Evolutionary conservation across 768 basidiomycete genomes (phyloP).

Genomic region (Cytidiella melzeri): DNA sequence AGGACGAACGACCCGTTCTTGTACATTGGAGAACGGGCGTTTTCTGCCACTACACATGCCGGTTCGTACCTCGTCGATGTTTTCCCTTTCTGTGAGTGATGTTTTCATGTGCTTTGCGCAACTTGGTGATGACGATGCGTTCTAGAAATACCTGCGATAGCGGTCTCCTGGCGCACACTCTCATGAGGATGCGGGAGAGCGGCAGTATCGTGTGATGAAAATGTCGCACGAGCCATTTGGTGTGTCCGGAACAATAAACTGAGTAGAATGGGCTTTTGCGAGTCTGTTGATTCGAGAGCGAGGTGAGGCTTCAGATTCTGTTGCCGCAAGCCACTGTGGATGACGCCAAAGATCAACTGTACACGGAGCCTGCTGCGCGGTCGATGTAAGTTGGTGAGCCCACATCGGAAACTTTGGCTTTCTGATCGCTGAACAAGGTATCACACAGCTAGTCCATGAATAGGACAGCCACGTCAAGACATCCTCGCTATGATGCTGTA

Average conservation of each 20-base stretch:
- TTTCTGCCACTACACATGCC: constrained; percentile 8
- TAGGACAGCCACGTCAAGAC: background rate
- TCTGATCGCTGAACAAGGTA: background rate
- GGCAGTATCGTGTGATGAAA: constrained; percentile 5
- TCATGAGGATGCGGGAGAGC: constrained; percentile 10
- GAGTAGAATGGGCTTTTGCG: background rate
- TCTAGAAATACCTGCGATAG: constrained; percentile 15
- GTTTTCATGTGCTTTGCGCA: background rate
- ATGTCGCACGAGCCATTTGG: constrained; percentile 12
- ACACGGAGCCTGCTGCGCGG: constrained; percentile 7
- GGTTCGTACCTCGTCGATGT: constrained; percentile 14
- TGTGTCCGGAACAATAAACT: background rate
- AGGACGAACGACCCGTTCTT: constrained; percentile 14
- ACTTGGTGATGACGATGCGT: background rate
- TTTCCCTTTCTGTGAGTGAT: constrained; percentile 6
- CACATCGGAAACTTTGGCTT: background rate
- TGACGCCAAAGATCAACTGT: constrained; percentile 3
- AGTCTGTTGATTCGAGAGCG: background rate
- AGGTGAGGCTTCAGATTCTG: constrained; percentile 7
- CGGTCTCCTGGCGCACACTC: constrained; percentile 21
- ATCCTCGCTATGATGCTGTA: constrained; percentile 10
- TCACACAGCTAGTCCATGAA: constrained; percentile 4
- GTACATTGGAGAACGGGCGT: constrained; percentile 7
- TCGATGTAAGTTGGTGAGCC: constrained; percentile 13
- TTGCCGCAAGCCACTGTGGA: constrained; percentile 2